Base-by-base conservation (phyloP, 1,139 yeast species). In the Yamadazyma triangularis region DNA sequence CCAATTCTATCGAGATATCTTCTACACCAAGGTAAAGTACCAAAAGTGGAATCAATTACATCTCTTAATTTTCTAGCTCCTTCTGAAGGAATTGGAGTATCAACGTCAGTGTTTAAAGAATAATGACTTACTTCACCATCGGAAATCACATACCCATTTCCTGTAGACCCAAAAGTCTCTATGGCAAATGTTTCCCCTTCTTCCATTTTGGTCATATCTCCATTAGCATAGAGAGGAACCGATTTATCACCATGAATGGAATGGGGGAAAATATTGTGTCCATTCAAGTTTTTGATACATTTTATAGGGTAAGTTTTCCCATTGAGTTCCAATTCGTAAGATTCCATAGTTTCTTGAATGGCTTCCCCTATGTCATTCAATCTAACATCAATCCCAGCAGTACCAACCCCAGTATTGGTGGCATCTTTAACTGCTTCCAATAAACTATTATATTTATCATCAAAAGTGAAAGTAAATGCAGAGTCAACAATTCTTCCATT, bases 131-230 rank as follows among this genome's bases (percentile, higher is more conserved):
- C 82, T 58, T 93, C 98, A 28, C 98, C 98, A 39, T 79, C 83
- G 14, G 79, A 70, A 31, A 80, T 64, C 24, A 91, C 98, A 48
- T 80, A 81, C 16, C 97, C 99, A 40, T 83, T 76, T 40, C 99
- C 99, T 2, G 98, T 91, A 26, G 96, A 77, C 4, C 98, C 98
- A 51, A 91, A 91, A 4, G 99, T 91, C 60, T 91, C 99, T 51
- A 93, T 89, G 34, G 99, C 99, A 68, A 87, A 91, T 3, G 88
- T 82, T 57, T 91, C 98, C 39, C 96, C 96, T 64, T 91, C 99
- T 58, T 93, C 99, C 96, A 91, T 89, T 69, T 89, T 89, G 15
- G 97, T 89, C 60, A 75, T 76, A 56, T 91, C 98, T 10, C 89
- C 91, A 48, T 85, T 86, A 51, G 89, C 83, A 25, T 91, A 94